A percentile compares a stretch with the other conserved stretches of the same genome.
These are phyloP conservation scores for Lipomyces spencermartinsiae DNA, from an alignment of 805 yeast species.

Conservation along the genomic window DNA sequence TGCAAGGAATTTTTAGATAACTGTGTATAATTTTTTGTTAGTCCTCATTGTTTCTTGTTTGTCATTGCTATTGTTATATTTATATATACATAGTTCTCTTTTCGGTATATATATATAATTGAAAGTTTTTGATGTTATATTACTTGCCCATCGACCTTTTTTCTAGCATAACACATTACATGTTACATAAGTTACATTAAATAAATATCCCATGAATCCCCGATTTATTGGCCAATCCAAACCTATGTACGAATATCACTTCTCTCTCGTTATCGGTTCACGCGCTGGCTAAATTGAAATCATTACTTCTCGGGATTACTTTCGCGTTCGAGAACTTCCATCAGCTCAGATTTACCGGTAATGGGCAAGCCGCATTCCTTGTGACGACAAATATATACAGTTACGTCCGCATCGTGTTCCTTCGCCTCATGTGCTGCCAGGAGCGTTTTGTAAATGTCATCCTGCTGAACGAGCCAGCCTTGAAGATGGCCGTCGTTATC, in stretches of 20 bases:
- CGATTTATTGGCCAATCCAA: not conserved
- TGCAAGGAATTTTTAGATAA: not conserved
- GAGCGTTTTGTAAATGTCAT: slow-evolving; percentile 15
- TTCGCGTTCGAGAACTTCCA: slow-evolving; percentile 11
- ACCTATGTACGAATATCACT: not conserved
- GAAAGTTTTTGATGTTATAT: not conserved
- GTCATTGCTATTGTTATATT: not conserved
- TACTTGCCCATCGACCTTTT: not conserved
- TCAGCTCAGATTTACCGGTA: slow-evolving; percentile 15
- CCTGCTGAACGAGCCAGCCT: slow-evolving; percentile 26
- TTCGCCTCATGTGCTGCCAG: slow-evolving; percentile 9
- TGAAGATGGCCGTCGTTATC: slow-evolving; percentile 10
- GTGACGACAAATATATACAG: slow-evolving; percentile 28
- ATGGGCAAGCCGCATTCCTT: slow-evolving; percentile 32
- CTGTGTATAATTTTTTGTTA: not conserved
- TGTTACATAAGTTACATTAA: not conserved
- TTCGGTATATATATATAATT: not conserved
- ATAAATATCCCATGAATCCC: not conserved
- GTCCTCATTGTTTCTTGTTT: not conserved
- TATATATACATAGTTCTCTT: slow-evolving; percentile 1
- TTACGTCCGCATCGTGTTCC: not conserved
- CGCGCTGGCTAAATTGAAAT: not conserved
- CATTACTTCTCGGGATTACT: not conserved
- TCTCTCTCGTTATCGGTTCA: not conserved
- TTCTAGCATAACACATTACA: not conserved